Evolutionary conservation across 2,329 filamentous ascomycete species (phyloP).

Genomic region (Bipolaris bicolor): DNA sequence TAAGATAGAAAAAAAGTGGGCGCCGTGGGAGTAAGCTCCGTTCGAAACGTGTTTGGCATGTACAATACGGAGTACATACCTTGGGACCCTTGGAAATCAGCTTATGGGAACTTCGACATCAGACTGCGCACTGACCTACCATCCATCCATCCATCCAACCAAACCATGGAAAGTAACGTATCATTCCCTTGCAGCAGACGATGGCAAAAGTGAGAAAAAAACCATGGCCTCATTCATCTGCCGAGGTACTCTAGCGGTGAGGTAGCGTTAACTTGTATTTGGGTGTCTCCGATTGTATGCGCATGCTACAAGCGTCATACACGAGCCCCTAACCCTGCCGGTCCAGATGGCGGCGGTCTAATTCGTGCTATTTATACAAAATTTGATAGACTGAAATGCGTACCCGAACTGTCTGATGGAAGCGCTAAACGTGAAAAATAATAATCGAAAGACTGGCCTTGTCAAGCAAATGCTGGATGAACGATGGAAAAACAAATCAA

Average conservation of each 20-base stretch:
- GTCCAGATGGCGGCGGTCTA: conserved; percentile 5
- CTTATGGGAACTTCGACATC: conserved; percentile 8
- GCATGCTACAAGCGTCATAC: conserved; percentile 11
- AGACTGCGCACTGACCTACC: conserved; percentile 11
- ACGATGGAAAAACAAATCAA: background rate
- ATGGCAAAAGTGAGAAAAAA: no score
- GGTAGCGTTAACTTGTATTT: background rate
- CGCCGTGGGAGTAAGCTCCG: background rate
- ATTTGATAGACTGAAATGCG: conserved; percentile 11
- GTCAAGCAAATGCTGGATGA: background rate
- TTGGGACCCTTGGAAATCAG: conserved; percentile 5
- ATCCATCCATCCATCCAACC: conserved; percentile 24
- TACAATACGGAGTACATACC: background rate
- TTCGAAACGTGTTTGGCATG: conserved; percentile 1
- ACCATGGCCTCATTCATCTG: background rate
- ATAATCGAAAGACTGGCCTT: background rate
- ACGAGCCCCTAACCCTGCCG: conserved; percentile 4
- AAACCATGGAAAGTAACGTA: conserved; percentile 23
- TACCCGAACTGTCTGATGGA: conserved; percentile 2
- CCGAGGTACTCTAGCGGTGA: conserved; percentile 2
- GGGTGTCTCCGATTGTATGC: conserved; percentile 8
- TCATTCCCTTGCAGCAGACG: conserved; percentile 5
- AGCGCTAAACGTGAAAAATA: conserved; percentile 7
- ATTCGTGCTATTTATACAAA: conserved; percentile 25
- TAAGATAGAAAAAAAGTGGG: background rate